A percentile compares a stretch with the other conserved stretches of the same genome.
phyloP scores from a whole-genome alignment of 2,329 filamentous ascomycete species.

The Clathrospora elynae region DNA sequence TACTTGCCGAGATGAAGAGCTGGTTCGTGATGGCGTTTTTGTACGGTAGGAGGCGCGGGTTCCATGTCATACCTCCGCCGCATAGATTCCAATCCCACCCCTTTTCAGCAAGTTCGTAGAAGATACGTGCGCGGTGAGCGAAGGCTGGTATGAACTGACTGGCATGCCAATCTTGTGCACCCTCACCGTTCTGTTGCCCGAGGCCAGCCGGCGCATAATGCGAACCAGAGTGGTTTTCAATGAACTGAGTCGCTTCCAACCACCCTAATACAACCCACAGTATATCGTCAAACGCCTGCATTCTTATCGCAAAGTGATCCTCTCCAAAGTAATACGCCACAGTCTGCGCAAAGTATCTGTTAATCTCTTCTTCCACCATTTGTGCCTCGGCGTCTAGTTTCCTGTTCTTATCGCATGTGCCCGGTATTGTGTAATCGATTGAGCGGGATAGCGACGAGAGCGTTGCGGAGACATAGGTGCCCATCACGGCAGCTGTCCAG shows the following conservation, averaged over 20 bases:
- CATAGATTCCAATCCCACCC: slow-evolving; percentile 86
- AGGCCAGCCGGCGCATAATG: slow-evolving; percentile 57
- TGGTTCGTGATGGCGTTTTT: slow-evolving; percentile 98
- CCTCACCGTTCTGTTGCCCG: slow-evolving; percentile 1
- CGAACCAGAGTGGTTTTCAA: slow-evolving; percentile 68
- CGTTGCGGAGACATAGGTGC: slow-evolving; percentile 76
- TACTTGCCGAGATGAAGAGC: slow-evolving; percentile 81
- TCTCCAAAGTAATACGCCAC: slow-evolving; percentile 85
- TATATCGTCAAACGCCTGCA: slow-evolving; percentile 89
- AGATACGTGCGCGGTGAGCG: slow-evolving; percentile 79
- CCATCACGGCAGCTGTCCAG: slow-evolving; percentile 88
- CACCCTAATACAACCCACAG: slow-evolving; percentile 93
- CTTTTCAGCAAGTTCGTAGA: slow-evolving; percentile 77
- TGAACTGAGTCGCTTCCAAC: slow-evolving; percentile 81
- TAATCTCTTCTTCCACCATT: slow-evolving; percentile 76
- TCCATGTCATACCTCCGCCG: slow-evolving; percentile 90
- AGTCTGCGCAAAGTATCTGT: slow-evolving; percentile 78
- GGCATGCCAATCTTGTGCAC: slow-evolving; percentile 71
- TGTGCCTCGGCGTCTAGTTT: slow-evolving; percentile 48
- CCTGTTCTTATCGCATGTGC: slow-evolving; percentile 32
- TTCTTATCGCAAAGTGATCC: slow-evolving; percentile 73
- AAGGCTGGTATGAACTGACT: slow-evolving; percentile 75
- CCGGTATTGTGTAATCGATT: slow-evolving; percentile 53
- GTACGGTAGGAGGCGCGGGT: slow-evolving; percentile 73
- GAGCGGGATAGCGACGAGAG: slow-evolving; percentile 72